phyloP scores from a whole-genome alignment of 2,329 filamentous ascomycete species.

The Calcarisporium arbuscula region DNA sequence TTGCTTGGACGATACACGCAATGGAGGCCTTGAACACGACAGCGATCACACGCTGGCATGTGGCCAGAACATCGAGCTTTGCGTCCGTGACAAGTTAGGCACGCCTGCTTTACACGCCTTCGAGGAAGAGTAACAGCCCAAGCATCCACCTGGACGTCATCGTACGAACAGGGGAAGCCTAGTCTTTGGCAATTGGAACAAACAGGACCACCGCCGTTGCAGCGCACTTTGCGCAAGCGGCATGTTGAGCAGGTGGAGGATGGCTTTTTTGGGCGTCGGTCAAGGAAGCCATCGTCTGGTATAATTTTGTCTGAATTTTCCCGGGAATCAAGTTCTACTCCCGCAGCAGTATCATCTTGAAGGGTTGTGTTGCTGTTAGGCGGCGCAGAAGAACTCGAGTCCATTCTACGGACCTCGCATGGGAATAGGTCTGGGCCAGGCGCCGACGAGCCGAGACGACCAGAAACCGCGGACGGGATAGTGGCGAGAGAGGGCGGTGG shows the following conservation, averaged over 20 bases:
- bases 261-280: constrained; percentile 33
- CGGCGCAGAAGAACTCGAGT: no score
- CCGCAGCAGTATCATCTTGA: no score
- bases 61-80: constrained; percentile 55
- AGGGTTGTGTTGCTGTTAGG: no score
- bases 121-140: constrained; percentile 41
- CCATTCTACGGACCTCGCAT: no score
- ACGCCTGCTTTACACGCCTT: constrained; percentile 50
- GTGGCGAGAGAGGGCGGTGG: no score
- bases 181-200: constrained; percentile 55
- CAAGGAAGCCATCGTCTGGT: no score
- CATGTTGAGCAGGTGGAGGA: constrained; percentile 48
- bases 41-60: constrained; percentile 45
- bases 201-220: constrained; percentile 45
- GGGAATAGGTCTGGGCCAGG: no score
- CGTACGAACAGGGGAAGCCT: constrained; percentile 51
- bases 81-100: constrained; percentile 50
- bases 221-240: constrained; percentile 51
- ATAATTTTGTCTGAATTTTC: no score
- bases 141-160: constrained; percentile 36
- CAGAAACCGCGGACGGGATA: no score
- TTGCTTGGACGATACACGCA: constrained; percentile 49
- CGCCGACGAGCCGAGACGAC: no score
- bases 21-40: constrained; percentile 45
- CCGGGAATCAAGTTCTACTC: no score